Percentiles rank a stretch among this genome's conserved stretches.
Conservation (phyloP, 2,329 filamentous ascomycete genomes). For the Colletotrichum sp. region DNA sequence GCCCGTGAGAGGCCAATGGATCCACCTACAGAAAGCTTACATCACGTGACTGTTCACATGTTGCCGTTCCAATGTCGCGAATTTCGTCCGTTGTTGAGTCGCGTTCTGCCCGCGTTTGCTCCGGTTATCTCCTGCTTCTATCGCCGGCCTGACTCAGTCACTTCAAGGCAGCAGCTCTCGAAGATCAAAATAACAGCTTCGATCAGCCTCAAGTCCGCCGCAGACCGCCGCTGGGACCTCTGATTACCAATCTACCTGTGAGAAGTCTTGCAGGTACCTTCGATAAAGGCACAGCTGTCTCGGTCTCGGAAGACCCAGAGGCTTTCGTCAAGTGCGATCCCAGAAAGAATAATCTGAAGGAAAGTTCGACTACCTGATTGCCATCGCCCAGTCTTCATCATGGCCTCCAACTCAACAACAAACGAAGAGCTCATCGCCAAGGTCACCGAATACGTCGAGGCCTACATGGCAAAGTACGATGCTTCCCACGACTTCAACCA, state of each 20-base stretch:
- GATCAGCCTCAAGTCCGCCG: not conserved
- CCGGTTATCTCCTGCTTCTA: not conserved
- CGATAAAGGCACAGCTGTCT: not conserved
- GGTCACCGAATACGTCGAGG: conserved; percentile 67
- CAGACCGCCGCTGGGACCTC: not conserved
- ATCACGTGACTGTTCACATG: not conserved
- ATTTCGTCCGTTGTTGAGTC: not conserved
- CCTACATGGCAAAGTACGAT: conserved; percentile 81
- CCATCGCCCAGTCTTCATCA: not conserved
- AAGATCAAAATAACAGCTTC: not conserved
- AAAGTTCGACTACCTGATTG: not conserved
- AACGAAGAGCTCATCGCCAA: conserved; percentile 54
- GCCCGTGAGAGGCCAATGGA: not conserved
- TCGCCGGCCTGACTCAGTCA: conserved; percentile 1
- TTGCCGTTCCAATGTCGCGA: not conserved
- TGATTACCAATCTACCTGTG: not conserved
- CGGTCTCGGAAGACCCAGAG: not conserved
- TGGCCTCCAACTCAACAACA: not conserved
- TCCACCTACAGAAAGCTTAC: not conserved
- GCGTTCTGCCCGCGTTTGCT: not conserved
- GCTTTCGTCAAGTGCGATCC: not conserved
- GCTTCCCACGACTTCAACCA: conserved; percentile 89
- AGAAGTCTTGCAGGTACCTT: not conserved
- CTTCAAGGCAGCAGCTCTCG: conserved; percentile 2
- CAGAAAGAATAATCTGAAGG: not conserved